These are phyloP conservation scores for Penicillium thymicola DNA, from an alignment of 2,329 filamentous ascomycete species.

Conservation along the genomic window DNA sequence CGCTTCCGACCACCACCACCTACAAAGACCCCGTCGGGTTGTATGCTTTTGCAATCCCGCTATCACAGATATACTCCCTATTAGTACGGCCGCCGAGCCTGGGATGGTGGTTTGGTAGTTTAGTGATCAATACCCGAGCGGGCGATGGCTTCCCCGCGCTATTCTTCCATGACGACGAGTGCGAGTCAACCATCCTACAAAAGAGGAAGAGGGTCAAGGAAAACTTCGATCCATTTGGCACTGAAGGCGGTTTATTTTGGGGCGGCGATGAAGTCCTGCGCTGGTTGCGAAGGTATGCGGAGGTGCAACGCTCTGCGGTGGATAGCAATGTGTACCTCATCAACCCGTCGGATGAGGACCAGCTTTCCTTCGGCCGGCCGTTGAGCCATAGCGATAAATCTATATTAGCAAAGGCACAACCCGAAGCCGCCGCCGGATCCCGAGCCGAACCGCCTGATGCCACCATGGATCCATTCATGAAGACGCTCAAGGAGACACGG, in stretches of 20 bases:
- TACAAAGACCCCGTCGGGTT: slow-evolving; percentile 69
- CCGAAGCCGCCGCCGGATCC: slow-evolving; percentile 33
- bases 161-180: slow-evolving; percentile 97
- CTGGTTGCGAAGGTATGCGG: slow-evolving; percentile 83
- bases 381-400: slow-evolving; percentile 42
- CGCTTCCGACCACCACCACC: slow-evolving; percentile 79
- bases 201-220: slow-evolving; percentile 82
- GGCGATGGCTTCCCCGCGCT: slow-evolving; percentile 93
- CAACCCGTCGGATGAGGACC: slow-evolving; percentile 82
- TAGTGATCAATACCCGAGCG: slow-evolving; percentile 85
- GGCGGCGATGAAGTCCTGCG: slow-evolving; percentile 91
- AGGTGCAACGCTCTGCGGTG: slow-evolving; percentile 75
- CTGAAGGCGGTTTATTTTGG: slow-evolving; percentile 83
- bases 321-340: slow-evolving; percentile 91
- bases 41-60: slow-evolving; percentile 87
- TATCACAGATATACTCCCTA: slow-evolving; percentile 86
- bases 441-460: slow-evolving; percentile 54
- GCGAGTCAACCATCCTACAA: slow-evolving; percentile 89
- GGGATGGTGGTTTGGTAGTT: slow-evolving; percentile 97
- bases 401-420: slow-evolving; percentile 34
- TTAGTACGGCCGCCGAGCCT: slow-evolving; percentile 86
- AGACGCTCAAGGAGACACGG: slow-evolving; percentile 87
- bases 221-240: slow-evolving; percentile 85
- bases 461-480: slow-evolving; percentile 87
- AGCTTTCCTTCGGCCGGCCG: slow-evolving; percentile 66